Percentiles rank a stretch among this genome's conserved stretches.
phyloP scores from a whole-genome alignment of 2,329 filamentous ascomycete genomes.

The Hypoxylon sp. region DNA sequence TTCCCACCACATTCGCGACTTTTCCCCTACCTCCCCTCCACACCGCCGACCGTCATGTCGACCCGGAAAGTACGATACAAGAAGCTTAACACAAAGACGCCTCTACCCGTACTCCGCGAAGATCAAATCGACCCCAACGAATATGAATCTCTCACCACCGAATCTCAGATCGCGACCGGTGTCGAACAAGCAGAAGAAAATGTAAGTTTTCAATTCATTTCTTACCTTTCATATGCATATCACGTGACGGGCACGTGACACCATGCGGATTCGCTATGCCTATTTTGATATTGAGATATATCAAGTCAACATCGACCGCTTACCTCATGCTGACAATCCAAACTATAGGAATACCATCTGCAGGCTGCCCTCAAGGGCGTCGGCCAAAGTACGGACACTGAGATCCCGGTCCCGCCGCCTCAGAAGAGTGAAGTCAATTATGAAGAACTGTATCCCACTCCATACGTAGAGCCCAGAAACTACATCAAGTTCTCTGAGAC shows the following conservation, averaged over 20 bases:
- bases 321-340: constrained; percentile 40
- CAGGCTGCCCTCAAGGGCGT: constrained; percentile 80
- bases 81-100: constrained; percentile 93
- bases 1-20: constrained; percentile 64
- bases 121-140: constrained; percentile 88
- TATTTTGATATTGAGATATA: constrained; percentile 26
- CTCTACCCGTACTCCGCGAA: constrained; percentile 88
- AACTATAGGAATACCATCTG: constrained; percentile 88
- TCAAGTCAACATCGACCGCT: constrained; percentile 26
- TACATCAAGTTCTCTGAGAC: constrained; percentile 99
- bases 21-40: constrained; percentile 54
- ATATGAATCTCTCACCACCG: constrained; percentile 87
- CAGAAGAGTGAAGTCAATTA: constrained; percentile 81
- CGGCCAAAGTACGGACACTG: constrained; percentile 70
- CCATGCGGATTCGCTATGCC: neutral
- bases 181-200: constrained; percentile 98
- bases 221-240: constrained; percentile 56
- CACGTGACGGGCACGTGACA: constrained; percentile 67
- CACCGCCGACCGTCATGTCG: constrained; percentile 66
- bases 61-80: constrained; percentile 83
- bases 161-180: constrained; percentile 92
- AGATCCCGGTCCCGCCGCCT: constrained; percentile 76
- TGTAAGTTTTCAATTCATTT: constrained; percentile 73
- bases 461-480: constrained; percentile 86
- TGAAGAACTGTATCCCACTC: constrained; percentile 86